Conservation (phyloP, 345 rosid species). For the Microcos paniculata region DNA sequence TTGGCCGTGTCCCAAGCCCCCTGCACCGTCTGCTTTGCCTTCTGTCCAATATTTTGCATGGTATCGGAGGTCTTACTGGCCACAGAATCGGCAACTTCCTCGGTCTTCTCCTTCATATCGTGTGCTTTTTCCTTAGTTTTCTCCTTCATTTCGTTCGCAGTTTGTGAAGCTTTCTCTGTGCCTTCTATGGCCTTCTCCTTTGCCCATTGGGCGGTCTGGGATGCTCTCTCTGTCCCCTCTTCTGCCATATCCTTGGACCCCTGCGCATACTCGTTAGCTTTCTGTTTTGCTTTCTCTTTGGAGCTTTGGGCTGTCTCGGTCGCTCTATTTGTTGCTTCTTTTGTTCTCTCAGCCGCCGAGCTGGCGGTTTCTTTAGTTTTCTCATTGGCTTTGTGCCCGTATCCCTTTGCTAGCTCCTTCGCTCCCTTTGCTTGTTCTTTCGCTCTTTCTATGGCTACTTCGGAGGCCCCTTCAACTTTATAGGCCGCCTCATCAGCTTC, state of each 20-base stretch:
- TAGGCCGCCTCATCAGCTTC: neutral
- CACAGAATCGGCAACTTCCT: constrained; percentile 14
- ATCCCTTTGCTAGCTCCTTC: constrained; percentile 28
- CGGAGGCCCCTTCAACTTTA: constrained; percentile 5
- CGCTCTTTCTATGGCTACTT: constrained; percentile 7
- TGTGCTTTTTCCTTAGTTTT: neutral
- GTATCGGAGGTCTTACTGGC: constrained; percentile 27
- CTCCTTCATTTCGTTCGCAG: neutral
- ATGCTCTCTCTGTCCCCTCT: constrained; percentile 13
- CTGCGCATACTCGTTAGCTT: constrained; percentile 23
- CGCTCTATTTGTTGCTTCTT: constrained; percentile 29
- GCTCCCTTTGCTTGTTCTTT: neutral
- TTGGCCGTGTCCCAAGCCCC: constrained; percentile 37
- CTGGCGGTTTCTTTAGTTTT: constrained; percentile 15
- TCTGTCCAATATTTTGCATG: constrained; percentile 31
- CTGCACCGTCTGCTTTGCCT: constrained; percentile 30
- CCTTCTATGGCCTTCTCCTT: constrained; percentile 32
- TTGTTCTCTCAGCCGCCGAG: constrained; percentile 24
- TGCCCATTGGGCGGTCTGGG: constrained; percentile 1
- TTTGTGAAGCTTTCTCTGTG: neutral
- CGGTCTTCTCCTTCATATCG: constrained; percentile 14
- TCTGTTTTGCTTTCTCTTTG: constrained; percentile 18
- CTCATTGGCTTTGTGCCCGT: constrained; percentile 27
- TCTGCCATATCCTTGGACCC: constrained; percentile 20
- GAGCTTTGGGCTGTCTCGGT: constrained; percentile 28